Evolutionary conservation across 768 basidiomycete species (phyloP).

Genomic region (Mycena venus): DNA sequence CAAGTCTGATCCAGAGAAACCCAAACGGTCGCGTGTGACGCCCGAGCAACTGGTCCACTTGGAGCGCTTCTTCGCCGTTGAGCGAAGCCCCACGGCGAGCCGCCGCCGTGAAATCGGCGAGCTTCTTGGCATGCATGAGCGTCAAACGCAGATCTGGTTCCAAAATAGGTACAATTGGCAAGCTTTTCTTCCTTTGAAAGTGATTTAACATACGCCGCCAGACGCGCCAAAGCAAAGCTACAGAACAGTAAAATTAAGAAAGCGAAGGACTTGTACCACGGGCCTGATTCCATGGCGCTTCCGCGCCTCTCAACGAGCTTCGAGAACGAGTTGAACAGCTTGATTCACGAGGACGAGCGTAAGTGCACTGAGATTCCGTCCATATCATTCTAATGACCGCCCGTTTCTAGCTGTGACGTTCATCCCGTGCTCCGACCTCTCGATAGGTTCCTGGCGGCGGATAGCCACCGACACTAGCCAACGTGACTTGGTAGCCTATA

Average conservation of each 20-base stretch:
- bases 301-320: slow-evolving; percentile 65
- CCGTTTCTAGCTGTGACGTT: slow-evolving; percentile 71
- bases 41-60: slow-evolving; percentile 84
- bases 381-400: not conserved
- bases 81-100: slow-evolving; percentile 80
- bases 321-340: slow-evolving; percentile 70
- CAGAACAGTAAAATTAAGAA: slow-evolving; percentile 70
- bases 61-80: slow-evolving; percentile 76
- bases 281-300: slow-evolving; percentile 60
- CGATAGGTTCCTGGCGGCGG: slow-evolving; percentile 85
- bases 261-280: slow-evolving; percentile 49
- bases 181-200: not conserved
- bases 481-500: slow-evolving; percentile 82
- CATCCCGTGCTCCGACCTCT: slow-evolving; percentile 81
- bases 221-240: slow-evolving; percentile 87
- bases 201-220: slow-evolving; percentile 43
- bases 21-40: slow-evolving; percentile 84
- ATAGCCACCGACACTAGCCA: slow-evolving; percentile 67
- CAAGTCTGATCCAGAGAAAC: slow-evolving; percentile 65
- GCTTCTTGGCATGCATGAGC: slow-evolving; percentile 84
- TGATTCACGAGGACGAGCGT: slow-evolving; percentile 87
- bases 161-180: slow-evolving; percentile 75
- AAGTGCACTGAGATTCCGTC: slow-evolving; percentile 45
- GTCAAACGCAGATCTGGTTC: slow-evolving; percentile 93
- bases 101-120: slow-evolving; percentile 82